phyloP scores from a whole-genome alignment of 1,284 basidiomycete genomes.

The Phenoliferia sp. region DNA sequence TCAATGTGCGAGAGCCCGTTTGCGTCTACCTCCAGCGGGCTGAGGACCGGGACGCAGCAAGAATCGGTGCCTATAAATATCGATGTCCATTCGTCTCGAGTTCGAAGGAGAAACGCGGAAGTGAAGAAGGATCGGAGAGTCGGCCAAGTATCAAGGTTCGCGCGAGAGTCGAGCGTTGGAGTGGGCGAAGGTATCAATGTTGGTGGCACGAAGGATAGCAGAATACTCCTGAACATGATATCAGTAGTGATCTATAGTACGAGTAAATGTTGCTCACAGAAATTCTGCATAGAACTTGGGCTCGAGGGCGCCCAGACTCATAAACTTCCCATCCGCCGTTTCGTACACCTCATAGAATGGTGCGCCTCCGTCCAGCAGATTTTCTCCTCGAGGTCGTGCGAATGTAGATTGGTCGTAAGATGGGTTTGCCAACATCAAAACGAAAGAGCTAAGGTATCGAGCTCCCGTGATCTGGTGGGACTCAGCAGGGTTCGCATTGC shows the following conservation, averaged over 20 bases:
- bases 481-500: neutral
- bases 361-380: constrained; percentile 68
- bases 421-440: constrained; percentile 53
- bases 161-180: constrained; percentile 27
- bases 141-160: constrained; percentile 57
- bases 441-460: constrained; percentile 68
- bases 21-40: constrained; percentile 37
- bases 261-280: constrained; percentile 42
- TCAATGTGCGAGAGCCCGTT: constrained; percentile 17
- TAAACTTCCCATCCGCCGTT: constrained; percentile 66
- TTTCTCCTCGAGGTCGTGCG: constrained; percentile 53
- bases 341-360: constrained; percentile 70
- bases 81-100: constrained; percentile 64
- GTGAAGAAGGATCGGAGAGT: constrained; percentile 56
- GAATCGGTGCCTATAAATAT: constrained; percentile 69
- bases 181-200: constrained; percentile 31
- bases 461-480: constrained; percentile 62
- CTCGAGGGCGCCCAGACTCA: constrained; percentile 71
- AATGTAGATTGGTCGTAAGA: constrained; percentile 42
- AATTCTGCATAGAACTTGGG: constrained; percentile 63
- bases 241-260: constrained; percentile 33
- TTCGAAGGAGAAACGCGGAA: constrained; percentile 57
- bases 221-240: neutral
- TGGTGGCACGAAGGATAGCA: constrained; percentile 20
- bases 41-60: constrained; percentile 66